Conservation (phyloP, 2,329 filamentous ascomycete genomes). For the Cadophora sp. region DNA sequence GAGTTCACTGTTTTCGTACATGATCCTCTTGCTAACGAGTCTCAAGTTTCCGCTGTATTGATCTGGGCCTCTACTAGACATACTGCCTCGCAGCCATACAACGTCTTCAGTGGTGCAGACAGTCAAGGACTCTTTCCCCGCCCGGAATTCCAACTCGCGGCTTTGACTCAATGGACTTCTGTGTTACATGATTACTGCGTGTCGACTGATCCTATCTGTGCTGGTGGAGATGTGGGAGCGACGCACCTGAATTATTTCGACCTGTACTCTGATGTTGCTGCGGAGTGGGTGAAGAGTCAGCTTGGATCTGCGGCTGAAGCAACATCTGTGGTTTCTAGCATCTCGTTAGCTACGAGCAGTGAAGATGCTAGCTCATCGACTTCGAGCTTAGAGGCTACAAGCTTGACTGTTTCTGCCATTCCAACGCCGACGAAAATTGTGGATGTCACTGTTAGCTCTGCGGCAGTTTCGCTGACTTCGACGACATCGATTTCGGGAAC, state of each 20-base stretch:
- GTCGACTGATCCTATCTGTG: conserved; percentile 49
- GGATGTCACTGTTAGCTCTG: conserved; percentile 2
- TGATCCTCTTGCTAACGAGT: neutral
- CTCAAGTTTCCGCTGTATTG: conserved; percentile 13
- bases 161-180: conserved; percentile 4
- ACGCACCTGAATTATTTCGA: conserved; percentile 50
- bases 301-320: neutral
- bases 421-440: neutral
- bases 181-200: conserved; percentile 47
- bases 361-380: neutral
- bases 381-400: neutral
- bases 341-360: neutral
- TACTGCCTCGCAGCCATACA: conserved; percentile 14
- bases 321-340: neutral
- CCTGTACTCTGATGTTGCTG: conserved; percentile 32
- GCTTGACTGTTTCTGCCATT: neutral
- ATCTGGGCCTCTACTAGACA: conserved; percentile 13
- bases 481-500: neutral
- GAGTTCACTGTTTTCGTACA: neutral
- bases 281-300: conserved; percentile 20
- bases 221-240: conserved; percentile 44
- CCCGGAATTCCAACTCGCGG: conserved; percentile 6
- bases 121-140: conserved; percentile 14
- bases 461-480: neutral
- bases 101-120: conserved; percentile 11